Conservation (phyloP, 2,329 filamentous ascomycete species). For the Fusarium nygamai region DNA sequence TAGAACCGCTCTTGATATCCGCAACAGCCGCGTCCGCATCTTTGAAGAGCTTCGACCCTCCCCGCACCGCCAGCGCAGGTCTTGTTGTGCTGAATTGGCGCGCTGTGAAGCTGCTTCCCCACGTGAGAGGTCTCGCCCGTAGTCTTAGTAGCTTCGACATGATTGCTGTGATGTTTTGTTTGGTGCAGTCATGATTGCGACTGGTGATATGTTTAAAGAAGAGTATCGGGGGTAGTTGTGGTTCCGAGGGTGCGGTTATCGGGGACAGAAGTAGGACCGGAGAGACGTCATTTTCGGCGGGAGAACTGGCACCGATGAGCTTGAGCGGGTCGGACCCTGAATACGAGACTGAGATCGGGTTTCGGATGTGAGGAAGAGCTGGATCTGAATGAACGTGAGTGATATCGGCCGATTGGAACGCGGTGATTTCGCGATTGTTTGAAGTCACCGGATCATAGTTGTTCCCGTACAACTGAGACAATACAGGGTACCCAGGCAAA, state of each 20-base stretch:
- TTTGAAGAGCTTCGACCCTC: constrained; percentile 58
- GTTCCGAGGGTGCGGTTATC: constrained; percentile 5
- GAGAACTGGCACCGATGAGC: constrained; percentile 28
- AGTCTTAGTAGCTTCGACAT: constrained; percentile 29
- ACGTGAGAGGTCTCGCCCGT: constrained; percentile 19
- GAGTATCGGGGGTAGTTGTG: constrained; percentile 19
- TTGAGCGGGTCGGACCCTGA: constrained; percentile 8
- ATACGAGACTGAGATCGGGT: not conserved
- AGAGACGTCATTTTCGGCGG: constrained; percentile 32
- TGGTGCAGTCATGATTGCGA: constrained; percentile 6
- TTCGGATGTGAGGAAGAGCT: not conserved
- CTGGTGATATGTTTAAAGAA: constrained; percentile 36
- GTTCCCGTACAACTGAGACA: not conserved
- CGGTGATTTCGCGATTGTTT: not conserved
- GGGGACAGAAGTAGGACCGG: constrained; percentile 27
- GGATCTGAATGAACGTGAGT: not conserved
- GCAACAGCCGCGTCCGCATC: constrained; percentile 75
- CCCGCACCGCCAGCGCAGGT: constrained; percentile 7
- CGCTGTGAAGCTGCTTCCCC: constrained; percentile 37
- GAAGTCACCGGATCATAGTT: not conserved
- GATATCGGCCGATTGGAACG: too few species aligned
- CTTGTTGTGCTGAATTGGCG: constrained; percentile 37
- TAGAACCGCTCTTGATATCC: constrained; percentile 75
- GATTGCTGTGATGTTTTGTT: constrained; percentile 1
- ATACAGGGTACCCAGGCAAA: not conserved